These are phyloP conservation scores for Clarireedia paspali DNA, from an alignment of 2,329 filamentous ascomycete genomes.

Conservation along the genomic window DNA sequence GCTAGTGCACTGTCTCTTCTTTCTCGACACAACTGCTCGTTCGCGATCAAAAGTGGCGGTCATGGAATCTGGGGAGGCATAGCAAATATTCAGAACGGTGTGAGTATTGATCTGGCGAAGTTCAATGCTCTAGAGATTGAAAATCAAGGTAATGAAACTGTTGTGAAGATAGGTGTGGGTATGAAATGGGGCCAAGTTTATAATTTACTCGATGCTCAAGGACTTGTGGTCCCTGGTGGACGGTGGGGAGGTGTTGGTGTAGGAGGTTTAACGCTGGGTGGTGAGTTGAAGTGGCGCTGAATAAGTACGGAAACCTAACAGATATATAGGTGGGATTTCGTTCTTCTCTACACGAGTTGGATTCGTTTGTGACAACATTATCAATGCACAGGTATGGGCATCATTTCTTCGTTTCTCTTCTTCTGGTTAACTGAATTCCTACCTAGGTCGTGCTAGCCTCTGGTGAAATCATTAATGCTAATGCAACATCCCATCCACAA, in stretches of 20 bases:
- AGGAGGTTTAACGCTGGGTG: slow-evolving; percentile 10
- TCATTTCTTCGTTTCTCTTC: slow-evolving; percentile 12
- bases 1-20: neutral
- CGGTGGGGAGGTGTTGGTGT: slow-evolving; percentile 21
- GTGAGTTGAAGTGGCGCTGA: neutral
- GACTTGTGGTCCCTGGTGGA: slow-evolving; percentile 31
- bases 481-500: neutral
- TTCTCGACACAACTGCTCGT: slow-evolving; percentile 22
- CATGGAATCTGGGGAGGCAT: slow-evolving; percentile 47
- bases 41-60: slow-evolving; percentile 49
- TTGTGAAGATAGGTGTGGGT: slow-evolving; percentile 31
- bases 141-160: slow-evolving; percentile 17
- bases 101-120: slow-evolving; percentile 33
- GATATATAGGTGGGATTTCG: slow-evolving; percentile 6
- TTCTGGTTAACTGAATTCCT: slow-evolving; percentile 6
- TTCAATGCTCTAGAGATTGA: slow-evolving; percentile 6
- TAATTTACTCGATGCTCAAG: slow-evolving; percentile 25
- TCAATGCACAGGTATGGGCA: slow-evolving; percentile 32
- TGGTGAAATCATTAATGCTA: neutral
- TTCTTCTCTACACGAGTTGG: slow-evolving; percentile 31
- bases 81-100: slow-evolving; percentile 40
- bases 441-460: slow-evolving; percentile 4
- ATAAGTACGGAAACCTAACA: neutral
- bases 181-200: slow-evolving; percentile 34
- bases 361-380: slow-evolving; percentile 39